Base-by-base conservation (phyloP, 208 protist genomes). In the Angomonas deanei region DNA sequence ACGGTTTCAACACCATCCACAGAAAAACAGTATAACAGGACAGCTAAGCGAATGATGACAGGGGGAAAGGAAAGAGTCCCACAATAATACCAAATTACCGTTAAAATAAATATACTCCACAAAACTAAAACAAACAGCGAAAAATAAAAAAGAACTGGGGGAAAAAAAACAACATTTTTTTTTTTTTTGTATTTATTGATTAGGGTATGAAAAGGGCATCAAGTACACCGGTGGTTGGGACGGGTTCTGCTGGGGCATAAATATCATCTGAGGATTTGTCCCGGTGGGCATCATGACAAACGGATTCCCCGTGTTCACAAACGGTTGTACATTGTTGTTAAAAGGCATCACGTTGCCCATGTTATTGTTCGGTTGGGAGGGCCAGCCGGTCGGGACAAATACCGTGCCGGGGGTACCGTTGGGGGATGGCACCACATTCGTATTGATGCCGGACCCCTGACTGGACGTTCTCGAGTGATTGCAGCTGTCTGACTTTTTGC, bases 351-450 rank as follows among this genome's bases (percentile, higher is more conserved):
- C 50, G n/a, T 50, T 19, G 8, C 42, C 2, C 13, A 27, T n/a
- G 59, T 6, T 21, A 27, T 13, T 23, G 19, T 21, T n/a, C 64
- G 46, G 30, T 33, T 58, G 33, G 27, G 69, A 24, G 11, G 56
- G 58, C 69, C 69, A 74, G 2, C 55, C 57, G 1, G 70, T 19
- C 5, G 64, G 70, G 46, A 75, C 63, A 30, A 70, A 75, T 27
- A 38, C 31, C 15, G 50, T 66, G 47, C 38, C 65, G 52, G n/a
- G 58, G 13, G 58, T 13, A 63, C 30, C 10, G 63, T 70, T 70
- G 19, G 58, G 57, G 26, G 52, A 59, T 24, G 70, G 59, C n/a
- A n/a, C n/a, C n/a, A n/a, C n/a, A n/a, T n/a, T n/a, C 0, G 62
- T 65, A 32, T 48, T 24, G 5, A 63, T 21, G 58, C 64, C 52